phyloP scores from a whole-genome alignment of 2,329 filamentous ascomycete species.

The Penicillium hordei region DNA sequence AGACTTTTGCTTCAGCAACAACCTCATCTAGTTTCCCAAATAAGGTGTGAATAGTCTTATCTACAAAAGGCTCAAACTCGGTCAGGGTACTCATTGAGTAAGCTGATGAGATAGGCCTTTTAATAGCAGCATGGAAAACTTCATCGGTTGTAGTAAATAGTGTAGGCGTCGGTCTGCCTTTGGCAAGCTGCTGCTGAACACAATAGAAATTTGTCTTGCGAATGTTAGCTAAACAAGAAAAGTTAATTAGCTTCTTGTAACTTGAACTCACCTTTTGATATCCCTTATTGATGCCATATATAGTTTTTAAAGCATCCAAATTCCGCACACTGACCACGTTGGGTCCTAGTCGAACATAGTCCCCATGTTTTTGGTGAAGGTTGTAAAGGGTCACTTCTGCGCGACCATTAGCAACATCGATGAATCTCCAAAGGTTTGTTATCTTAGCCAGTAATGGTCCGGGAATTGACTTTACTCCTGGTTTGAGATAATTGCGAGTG shows the following conservation, averaged over 20 bases:
- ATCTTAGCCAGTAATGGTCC: neutral
- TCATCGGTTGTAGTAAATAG: constrained; percentile 32
- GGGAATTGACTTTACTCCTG: neutral
- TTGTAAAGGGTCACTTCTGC: neutral
- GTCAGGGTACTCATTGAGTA: constrained; percentile 47
- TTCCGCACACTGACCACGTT: constrained; percentile 25
- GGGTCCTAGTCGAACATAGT: constrained; percentile 23
- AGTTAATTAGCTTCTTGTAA: neutral
- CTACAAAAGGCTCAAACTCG: constrained; percentile 41
- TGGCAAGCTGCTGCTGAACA: constrained; percentile 24
- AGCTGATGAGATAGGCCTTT: constrained; percentile 39
- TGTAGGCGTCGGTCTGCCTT: constrained; percentile 21
- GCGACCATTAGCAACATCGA: neutral
- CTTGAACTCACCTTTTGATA: constrained; percentile 11
- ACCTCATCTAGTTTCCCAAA: constrained; percentile 28
- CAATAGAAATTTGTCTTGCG: constrained; percentile 18
- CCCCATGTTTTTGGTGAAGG: constrained; percentile 21
- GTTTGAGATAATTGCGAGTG: neutral
- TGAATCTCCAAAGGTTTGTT: neutral
- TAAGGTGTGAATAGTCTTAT: constrained; percentile 33
- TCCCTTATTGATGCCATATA: constrained; percentile 23
- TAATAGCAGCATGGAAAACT: constrained; percentile 42
- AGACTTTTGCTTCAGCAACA: constrained; percentile 19
- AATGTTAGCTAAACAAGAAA: neutral
- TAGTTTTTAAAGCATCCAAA: constrained; percentile 20